A percentile compares a stretch with the other conserved stretches of the same genome.
These are phyloP conservation scores for Picea glauca DNA, from an alignment of 75 land plant genomes.

Conservation along the genomic window DNA sequence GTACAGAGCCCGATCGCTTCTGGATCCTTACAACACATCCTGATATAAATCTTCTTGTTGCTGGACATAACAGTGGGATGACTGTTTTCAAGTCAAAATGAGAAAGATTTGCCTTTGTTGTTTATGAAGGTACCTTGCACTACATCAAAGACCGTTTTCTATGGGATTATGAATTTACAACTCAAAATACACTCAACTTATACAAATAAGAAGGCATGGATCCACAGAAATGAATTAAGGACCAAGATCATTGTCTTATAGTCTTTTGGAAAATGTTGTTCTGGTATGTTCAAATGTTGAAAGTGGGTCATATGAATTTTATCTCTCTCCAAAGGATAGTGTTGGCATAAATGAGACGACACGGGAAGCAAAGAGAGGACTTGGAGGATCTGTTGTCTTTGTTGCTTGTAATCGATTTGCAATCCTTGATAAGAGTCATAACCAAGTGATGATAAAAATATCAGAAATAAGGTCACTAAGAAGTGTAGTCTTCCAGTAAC, in stretches of 20 bases:
- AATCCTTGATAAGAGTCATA: too few species aligned
- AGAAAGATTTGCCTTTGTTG: too few species aligned
- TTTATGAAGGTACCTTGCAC: too few species aligned
- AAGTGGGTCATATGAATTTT: constrained; percentile 46
- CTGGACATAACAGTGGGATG: constrained; percentile 71
- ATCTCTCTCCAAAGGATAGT: constrained; percentile 47
- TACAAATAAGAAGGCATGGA: too few species aligned
- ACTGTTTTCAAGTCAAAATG: constrained; percentile 1
- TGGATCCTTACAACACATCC: constrained; percentile 59
- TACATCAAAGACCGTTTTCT: too few species aligned
- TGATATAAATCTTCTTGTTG: constrained; percentile 23
- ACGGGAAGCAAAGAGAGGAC: constrained; percentile 66
- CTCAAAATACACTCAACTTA: too few species aligned
- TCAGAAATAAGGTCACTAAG: constrained; percentile 63
- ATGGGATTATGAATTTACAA: too few species aligned
- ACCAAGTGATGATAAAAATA: constrained; percentile 22
- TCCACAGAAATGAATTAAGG: too few species aligned
- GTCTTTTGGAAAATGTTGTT: too few species aligned
- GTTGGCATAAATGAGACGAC: constrained; percentile 45
- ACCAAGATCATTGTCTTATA: too few species aligned
- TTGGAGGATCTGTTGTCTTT: constrained; percentile 62
- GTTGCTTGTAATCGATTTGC: constrained; percentile 65
- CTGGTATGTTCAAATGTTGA: too few species aligned
- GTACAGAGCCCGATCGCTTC: constrained; percentile 58
- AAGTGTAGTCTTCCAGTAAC: constrained; percentile 42